Evolutionary conservation across 495 filamentous ascomycete species (phyloP), one percentile per base, ranked within the genome.

Genomic region (Cairneyella variabilis): DNA sequence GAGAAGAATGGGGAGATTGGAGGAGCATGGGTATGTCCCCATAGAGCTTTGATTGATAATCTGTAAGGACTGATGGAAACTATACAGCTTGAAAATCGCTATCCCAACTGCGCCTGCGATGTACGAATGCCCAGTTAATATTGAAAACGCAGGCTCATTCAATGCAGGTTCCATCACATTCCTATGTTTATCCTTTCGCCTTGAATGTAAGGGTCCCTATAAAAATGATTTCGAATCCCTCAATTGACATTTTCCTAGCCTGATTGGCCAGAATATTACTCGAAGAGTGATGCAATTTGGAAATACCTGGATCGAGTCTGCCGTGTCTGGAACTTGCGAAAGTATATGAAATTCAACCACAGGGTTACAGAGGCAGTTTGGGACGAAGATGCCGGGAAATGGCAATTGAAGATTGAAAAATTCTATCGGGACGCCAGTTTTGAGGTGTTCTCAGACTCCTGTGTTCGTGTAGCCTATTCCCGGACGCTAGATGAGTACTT

Each of bases 1-100:
- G 89, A 93, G 64, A 91, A 91, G 76, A 91, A 91, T 57, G 63
- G 65, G 0, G 86, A 85, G 41, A 72, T 82, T 45, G 79, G 77
- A 18, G 80, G 80, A 8, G 82, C 80, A 0, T 83, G 80, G n/a
- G n/a, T n/a, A n/a, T n/a, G n/a, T n/a, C n/a, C n/a, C n/a, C n/a
- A n/a, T n/a, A n/a, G n/a, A n/a, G n/a, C n/a, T n/a, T n/a, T n/a
- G n/a, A n/a, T n/a, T n/a, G n/a, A n/a, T n/a, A n/a, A n/a, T n/a
- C n/a, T n/a, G n/a, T n/a, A n/a, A n/a, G n/a, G n/a, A n/a, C n/a
- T n/a, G n/a, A n/a, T n/a, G n/a, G n/a, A n/a, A n/a, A n/a, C n/a
- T n/a, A n/a, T n/a, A n/a, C n/a, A n/a, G 80, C 69, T 75, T 42
- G 79, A 82, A 62, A 83, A 82, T 59, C 66, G 71, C 12, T 83